A percentile compares a stretch with the other conserved stretches of the same genome.
Evolutionary conservation across 2,329 filamentous ascomycete genomes (phyloP).

Genomic region (Phaeophleospora eucalypticola): DNA sequence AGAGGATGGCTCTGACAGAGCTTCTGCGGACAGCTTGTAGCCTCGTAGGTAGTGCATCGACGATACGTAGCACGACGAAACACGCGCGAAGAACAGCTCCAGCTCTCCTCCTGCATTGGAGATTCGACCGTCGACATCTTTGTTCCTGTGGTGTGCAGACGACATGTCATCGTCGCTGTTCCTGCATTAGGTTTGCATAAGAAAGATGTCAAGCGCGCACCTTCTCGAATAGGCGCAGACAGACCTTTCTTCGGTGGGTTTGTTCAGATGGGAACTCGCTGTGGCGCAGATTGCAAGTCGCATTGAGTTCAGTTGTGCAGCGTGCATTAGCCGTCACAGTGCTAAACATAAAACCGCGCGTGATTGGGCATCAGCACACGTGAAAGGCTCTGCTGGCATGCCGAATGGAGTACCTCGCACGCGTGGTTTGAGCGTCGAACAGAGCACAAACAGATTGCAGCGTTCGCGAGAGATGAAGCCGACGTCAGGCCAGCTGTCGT

Average conservation of each 20-base stretch:
- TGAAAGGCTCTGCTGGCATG: neutral
- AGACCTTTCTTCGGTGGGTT: neutral
- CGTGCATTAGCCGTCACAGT: constrained; percentile 2
- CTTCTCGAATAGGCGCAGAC: constrained; percentile 1
- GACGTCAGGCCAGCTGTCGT: constrained; percentile 4
- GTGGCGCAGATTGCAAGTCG: constrained; percentile 1
- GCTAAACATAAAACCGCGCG: neutral
- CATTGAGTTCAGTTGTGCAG: constrained; percentile 8
- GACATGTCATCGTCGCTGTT: too few relatives aligned
- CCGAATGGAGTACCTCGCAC: neutral
- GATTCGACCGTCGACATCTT: neutral
- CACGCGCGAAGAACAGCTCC: too few relatives aligned
- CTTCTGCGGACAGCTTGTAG: neutral
- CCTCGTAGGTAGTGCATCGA: neutral
- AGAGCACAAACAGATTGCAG: neutral
- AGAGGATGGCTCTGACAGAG: neutral
- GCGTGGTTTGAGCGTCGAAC: neutral
- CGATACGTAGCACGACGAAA: neutral
- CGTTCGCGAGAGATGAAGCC: neutral
- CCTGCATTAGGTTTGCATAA: constrained; percentile 19
- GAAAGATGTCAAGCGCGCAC: constrained; percentile 3
- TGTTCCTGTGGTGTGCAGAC: constrained; percentile 2
- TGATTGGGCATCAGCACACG: constrained; percentile 1
- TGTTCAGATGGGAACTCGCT: neutral
- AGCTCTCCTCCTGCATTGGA: neutral